Evolutionary conservation across 2,329 filamentous ascomycete genomes (phyloP).

Genomic region (Acephala macrosclerotiorum): DNA sequence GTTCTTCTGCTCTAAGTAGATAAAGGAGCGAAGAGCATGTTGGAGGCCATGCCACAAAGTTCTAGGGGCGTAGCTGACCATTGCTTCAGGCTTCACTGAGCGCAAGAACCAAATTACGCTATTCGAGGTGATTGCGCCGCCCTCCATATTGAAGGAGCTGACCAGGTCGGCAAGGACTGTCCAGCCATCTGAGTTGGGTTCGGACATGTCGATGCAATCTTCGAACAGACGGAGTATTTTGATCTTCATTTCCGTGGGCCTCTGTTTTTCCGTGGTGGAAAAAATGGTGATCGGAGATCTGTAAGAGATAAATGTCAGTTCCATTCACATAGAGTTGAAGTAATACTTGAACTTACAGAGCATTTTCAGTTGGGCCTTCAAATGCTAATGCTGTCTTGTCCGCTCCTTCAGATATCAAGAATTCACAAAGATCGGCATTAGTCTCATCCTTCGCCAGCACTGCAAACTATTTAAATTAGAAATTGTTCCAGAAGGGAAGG

Average conservation of each 20-base stretch:
- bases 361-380: constrained; percentile 9
- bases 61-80: not conserved
- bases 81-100: not conserved
- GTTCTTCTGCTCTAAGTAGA: not conserved
- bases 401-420: constrained; percentile 8
- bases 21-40: constrained; percentile 6
- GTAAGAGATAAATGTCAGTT: too few species aligned
- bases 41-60: constrained; percentile 8
- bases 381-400: not conserved
- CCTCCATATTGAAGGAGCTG: not conserved
- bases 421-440: constrained; percentile 5
- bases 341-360: not conserved
- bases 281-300: not conserved
- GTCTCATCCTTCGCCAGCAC: not conserved
- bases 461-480: constrained; percentile 7
- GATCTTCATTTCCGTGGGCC: constrained; percentile 7
- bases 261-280: not conserved
- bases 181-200: constrained; percentile 6
- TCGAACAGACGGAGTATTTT: constrained; percentile 8
- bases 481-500: too few species aligned
- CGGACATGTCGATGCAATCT: constrained; percentile 12
- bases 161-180: constrained; percentile 1
- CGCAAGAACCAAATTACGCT: constrained; percentile 3
- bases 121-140: not conserved
- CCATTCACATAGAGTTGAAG: not conserved